phyloP scores from a whole-genome alignment of 75 land plant genomes.

The Gnetum montanum region DNA sequence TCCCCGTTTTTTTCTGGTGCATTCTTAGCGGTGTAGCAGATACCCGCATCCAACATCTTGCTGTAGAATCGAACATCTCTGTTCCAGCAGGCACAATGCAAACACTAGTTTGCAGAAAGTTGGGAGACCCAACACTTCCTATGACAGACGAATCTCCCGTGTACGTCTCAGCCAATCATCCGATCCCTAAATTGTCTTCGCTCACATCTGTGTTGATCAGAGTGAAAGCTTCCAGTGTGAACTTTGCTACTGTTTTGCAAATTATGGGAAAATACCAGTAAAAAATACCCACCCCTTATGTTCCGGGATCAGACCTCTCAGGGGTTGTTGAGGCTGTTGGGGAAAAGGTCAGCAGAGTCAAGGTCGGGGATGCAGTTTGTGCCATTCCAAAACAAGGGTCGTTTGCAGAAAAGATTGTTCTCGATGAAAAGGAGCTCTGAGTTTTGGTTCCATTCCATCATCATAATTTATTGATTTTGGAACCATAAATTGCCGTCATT shows the following conservation, averaged over 20 bases:
- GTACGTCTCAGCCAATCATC: conserved; percentile 21
- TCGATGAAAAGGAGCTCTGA: conserved; percentile 58
- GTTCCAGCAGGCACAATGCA: conserved; percentile 27
- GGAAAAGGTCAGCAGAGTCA: conserved; percentile 36
- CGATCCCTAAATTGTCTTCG: conserved; percentile 43
- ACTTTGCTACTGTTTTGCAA: conserved; percentile 71
- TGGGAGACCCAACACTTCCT: conserved; percentile 61
- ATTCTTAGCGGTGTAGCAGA: too few relatives aligned
- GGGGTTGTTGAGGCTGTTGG: conserved; percentile 79
- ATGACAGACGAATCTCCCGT: conserved; percentile 39
- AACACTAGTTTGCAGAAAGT: conserved; percentile 32
- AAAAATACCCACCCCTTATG: conserved; percentile 67
- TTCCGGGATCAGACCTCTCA: conserved; percentile 88
- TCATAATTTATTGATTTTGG: too few relatives aligned
- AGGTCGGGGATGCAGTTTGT: conserved; percentile 71
- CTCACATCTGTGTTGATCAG: conserved; percentile 54
- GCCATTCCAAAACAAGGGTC: conserved; percentile 52
- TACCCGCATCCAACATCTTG: too few relatives aligned
- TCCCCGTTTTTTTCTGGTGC: too few relatives aligned
- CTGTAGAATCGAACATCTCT: conserved; percentile 1
- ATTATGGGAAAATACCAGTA: conserved; percentile 88
- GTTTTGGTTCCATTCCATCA: too few relatives aligned
- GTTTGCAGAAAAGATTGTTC: conserved; percentile 64
- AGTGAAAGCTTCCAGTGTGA: conserved; percentile 62
- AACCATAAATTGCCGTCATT: too few relatives aligned